Conservation (phyloP, 164 flowering plant species). For the Magnolia sinica region DNA sequence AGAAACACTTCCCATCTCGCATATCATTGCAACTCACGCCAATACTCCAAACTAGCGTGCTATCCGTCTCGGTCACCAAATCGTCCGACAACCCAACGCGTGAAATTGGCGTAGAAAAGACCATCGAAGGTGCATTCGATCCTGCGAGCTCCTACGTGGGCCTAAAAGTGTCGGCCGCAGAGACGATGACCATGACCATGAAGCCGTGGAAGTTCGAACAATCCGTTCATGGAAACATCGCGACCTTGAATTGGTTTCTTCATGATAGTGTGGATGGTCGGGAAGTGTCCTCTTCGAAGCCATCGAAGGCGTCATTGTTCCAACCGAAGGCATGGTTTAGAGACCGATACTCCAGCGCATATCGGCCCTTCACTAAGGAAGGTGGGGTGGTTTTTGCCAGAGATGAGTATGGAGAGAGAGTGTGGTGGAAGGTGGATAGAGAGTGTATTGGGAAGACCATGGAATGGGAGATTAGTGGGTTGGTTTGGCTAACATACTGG, state of each 20-base stretch:
- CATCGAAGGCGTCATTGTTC: constrained; percentile 49
- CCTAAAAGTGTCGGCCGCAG: constrained; percentile 50
- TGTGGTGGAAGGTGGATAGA: constrained; percentile 72
- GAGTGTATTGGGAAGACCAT: constrained; percentile 50
- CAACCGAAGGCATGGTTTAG: constrained; percentile 82
- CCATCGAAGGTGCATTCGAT: constrained; percentile 56
- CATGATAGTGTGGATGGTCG: constrained; percentile 71
- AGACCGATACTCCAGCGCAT: constrained; percentile 64
- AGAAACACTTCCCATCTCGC: constrained; percentile 89
- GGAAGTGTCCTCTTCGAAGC: constrained; percentile 75
- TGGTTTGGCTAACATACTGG: constrained; percentile 86
- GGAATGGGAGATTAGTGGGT: constrained; percentile 83
- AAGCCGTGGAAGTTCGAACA: constrained; percentile 95
- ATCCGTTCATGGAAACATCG: constrained; percentile 61
- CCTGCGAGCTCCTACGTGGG: constrained; percentile 42
- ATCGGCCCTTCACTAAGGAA: constrained; percentile 76
- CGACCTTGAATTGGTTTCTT: constrained; percentile 70
- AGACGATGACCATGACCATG: constrained; percentile 47
- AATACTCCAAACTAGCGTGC: constrained; percentile 44
- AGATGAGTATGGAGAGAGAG: constrained; percentile 84
- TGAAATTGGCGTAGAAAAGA: constrained; percentile 57
- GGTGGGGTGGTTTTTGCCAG: constrained; percentile 92
- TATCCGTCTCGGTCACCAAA: constrained; percentile 75
- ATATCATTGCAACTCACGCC: constrained; percentile 79
- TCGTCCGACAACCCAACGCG: constrained; percentile 73